phyloP scores from a whole-genome alignment of 176 grass and related monocot species.

The Urochloa ruziziensis region DNA sequence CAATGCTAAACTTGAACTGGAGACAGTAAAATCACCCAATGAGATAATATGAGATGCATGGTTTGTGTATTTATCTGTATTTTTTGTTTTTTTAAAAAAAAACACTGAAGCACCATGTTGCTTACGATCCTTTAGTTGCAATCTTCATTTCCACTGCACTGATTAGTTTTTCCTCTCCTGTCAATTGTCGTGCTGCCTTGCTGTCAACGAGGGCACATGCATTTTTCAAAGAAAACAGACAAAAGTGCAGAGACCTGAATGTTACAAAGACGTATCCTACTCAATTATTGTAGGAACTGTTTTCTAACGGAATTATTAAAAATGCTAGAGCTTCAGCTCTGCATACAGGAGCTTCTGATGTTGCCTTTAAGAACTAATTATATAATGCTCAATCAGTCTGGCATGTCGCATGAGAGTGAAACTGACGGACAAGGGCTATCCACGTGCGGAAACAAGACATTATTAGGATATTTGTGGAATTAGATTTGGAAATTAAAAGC shows the following conservation, averaged over 20 bases:
- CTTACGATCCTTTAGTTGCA: neutral
- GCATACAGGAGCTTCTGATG: neutral
- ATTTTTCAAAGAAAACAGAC: neutral
- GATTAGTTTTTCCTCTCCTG: neutral
- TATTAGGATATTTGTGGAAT: neutral
- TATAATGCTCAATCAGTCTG: neutral
- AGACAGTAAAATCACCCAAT: neutral
- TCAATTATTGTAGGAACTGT: slow-evolving; percentile 7
- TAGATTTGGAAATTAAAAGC: slow-evolving; percentile 6
- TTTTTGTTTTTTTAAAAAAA: neutral
- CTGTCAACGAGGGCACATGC: slow-evolving; percentile 8
- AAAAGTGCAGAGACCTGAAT: slow-evolving; percentile 3
- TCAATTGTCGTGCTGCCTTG: neutral
- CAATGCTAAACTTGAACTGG: neutral
- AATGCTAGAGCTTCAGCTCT: neutral
- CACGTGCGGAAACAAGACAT: neutral
- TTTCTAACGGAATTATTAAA: neutral
- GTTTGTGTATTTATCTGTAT: neutral
- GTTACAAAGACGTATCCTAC: neutral
- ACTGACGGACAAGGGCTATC: neutral
- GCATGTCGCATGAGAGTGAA: neutral
- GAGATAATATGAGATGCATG: neutral
- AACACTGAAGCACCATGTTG: neutral
- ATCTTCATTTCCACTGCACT: neutral
- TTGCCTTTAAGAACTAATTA: neutral